Evolutionary conservation across 208 protist genomes (phyloP).

Genomic region (Leishmania tropica): DNA sequence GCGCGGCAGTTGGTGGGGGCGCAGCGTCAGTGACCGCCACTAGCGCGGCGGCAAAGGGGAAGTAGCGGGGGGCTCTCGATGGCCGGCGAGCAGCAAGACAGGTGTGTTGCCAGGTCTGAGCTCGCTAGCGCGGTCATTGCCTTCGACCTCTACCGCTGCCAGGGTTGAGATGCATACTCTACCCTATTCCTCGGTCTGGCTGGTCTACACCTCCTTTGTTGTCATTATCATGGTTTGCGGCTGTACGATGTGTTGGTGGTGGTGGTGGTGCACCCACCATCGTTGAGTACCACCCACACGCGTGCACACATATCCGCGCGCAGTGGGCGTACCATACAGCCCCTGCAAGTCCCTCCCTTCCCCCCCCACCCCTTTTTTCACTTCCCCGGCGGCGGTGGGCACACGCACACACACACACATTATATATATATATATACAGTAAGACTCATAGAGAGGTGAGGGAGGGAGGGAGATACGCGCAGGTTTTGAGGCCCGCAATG

Average conservation of each 20-base stretch:
- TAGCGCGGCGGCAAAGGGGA: not conserved
- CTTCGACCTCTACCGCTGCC: not conserved
- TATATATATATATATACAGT: not conserved
- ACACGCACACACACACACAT: not conserved
- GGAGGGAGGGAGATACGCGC: not conserved
- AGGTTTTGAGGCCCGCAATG: constrained; percentile 8
- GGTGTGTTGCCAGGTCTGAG: not conserved
- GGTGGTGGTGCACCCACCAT: not conserved
- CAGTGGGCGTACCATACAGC: not conserved
- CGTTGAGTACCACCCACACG: not conserved
- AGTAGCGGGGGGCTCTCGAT: not conserved
- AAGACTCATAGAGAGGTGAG: not conserved
- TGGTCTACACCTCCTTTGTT: not conserved
- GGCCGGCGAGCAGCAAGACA: not conserved
- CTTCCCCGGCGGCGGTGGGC: not conserved
- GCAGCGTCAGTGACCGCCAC: not conserved
- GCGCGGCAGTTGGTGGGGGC: not conserved
- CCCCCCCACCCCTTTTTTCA: not conserved
- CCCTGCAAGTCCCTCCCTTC: not conserved
- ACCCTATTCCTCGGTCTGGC: not conserved
- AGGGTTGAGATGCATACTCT: not conserved
- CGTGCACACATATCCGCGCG: not conserved
- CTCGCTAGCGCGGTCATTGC: not conserved
- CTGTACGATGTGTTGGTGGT: not conserved
- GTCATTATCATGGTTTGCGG: not conserved